These are phyloP conservation scores for Colletotrichum navitas DNA, from an alignment of 2,329 filamentous ascomycete genomes.

Conservation along the genomic window DNA sequence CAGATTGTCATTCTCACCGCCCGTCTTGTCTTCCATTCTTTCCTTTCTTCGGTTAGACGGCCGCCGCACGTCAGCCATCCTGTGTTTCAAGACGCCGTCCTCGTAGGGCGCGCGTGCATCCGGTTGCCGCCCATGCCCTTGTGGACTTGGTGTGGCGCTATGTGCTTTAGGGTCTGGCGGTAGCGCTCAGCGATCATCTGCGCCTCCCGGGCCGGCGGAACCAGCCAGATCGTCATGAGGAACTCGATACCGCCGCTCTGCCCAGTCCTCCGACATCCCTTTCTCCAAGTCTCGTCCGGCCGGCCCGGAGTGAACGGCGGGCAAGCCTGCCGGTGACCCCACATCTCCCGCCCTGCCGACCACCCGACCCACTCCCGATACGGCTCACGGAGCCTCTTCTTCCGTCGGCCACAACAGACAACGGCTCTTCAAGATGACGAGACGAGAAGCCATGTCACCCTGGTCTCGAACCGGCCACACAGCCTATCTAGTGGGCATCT, in stretches of 20 bases:
- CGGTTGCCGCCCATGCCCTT: not conserved
- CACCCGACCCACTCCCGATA: conserved; percentile 11
- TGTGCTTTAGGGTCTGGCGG: not conserved
- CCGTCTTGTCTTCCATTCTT: not conserved
- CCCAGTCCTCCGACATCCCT: not conserved
- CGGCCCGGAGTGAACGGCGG: conserved; percentile 12
- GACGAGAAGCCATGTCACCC: not conserved
- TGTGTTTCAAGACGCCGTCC: not conserved
- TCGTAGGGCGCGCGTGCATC: conserved; percentile 5
- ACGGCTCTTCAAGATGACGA: not conserved
- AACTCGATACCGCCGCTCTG: not conserved
- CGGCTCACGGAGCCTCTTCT: conserved; percentile 28
- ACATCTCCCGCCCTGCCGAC: conserved; percentile 18
- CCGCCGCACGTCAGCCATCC: not conserved
- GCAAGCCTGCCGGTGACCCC: conserved; percentile 21
- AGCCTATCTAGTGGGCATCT: not conserved
- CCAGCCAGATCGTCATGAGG: not conserved
- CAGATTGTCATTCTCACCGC: not conserved
- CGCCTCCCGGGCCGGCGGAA: too few relatives aligned
- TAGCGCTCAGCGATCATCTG: too few relatives aligned
- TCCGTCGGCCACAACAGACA: conserved; percentile 13
- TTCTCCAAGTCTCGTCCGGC: conserved; percentile 6
- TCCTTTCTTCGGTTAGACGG: not conserved
- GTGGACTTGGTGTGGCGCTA: not conserved
- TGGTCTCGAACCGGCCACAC: not conserved